Evolutionary conservation across 2,329 filamentous ascomycete genomes (phyloP).

Genomic region (Botrytis porri): DNA sequence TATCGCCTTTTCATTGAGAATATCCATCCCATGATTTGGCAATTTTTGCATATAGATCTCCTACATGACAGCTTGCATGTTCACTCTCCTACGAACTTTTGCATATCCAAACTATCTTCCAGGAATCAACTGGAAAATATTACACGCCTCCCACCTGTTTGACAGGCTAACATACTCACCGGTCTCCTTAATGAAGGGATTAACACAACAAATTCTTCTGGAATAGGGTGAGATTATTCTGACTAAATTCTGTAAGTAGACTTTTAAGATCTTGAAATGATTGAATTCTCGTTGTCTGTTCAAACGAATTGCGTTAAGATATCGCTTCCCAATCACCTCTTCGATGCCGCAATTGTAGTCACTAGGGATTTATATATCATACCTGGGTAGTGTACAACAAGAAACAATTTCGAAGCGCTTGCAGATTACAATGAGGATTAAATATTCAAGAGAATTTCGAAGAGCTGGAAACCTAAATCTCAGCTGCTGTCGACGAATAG

Average conservation of each 20-base stretch:
- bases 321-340: not conserved
- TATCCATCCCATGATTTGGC: not conserved
- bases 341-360: not conserved
- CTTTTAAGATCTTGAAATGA: not conserved
- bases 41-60: not conserved
- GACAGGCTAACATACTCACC: not conserved
- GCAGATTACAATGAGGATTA: not conserved
- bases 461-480: not conserved
- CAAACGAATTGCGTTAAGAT: not conserved
- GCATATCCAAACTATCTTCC: not conserved
- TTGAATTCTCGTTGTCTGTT: not conserved
- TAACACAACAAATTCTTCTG: accelerated
- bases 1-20: not conserved
- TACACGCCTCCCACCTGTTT: not conserved
- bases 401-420: not conserved
- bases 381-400: not conserved
- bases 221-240: not conserved
- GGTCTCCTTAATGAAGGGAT: not conserved
- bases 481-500: not conserved
- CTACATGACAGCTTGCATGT: not conserved
- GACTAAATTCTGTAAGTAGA: too few relatives aligned
- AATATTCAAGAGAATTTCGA: accelerated
- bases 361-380: not conserved
- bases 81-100: too few relatives aligned
- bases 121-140: too few relatives aligned